Conservation (phyloP, 441 rosid species). For the Erodium moschatum region DNA sequence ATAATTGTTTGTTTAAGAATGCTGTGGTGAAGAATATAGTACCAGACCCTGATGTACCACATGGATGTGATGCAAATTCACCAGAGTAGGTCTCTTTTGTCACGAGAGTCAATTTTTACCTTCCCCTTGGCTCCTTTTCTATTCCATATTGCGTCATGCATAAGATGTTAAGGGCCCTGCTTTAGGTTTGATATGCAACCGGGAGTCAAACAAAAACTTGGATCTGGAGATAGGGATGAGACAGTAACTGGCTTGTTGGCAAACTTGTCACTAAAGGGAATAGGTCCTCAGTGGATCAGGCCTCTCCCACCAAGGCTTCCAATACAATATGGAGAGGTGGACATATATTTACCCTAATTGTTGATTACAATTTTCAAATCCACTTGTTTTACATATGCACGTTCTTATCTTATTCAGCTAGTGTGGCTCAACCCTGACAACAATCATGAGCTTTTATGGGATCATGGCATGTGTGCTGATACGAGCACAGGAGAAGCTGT, state of each 20-base stretch:
- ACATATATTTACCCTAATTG: conserved; percentile 5
- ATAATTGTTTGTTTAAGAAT: conserved; percentile 33
- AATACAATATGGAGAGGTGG: conserved; percentile 70
- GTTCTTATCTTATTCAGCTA: conserved; percentile 44
- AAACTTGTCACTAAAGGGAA: conserved; percentile 43
- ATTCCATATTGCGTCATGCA: conserved; percentile 18
- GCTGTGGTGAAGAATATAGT: conserved; percentile 46
- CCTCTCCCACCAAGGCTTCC: conserved; percentile 77
- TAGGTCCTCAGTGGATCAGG: conserved; percentile 69
- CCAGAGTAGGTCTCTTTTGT: conserved; percentile 51
- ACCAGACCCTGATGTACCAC: conserved; percentile 77
- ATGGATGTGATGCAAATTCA: conserved; percentile 59
- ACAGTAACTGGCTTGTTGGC: conserved; percentile 45
- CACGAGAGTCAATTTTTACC: conserved; percentile 13
- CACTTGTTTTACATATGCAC: conserved; percentile 17
- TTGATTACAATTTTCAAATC: conserved; percentile 15
- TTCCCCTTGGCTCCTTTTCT: conserved; percentile 13
- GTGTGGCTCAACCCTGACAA: conserved; percentile 89
- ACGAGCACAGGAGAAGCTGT: conserved; percentile 86
- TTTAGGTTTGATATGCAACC: conserved; percentile 77
- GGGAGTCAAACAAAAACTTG: conserved; percentile 64
- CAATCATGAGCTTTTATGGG: conserved; percentile 94
- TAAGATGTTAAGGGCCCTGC: conserved; percentile 16
- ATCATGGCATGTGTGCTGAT: conserved; percentile 95
- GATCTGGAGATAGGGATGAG: conserved; percentile 83